Evolutionary conservation across 331 rosid species (phyloP), one percentile per base, ranked within the genome.

Genomic region (Quercus lobata): DNA sequence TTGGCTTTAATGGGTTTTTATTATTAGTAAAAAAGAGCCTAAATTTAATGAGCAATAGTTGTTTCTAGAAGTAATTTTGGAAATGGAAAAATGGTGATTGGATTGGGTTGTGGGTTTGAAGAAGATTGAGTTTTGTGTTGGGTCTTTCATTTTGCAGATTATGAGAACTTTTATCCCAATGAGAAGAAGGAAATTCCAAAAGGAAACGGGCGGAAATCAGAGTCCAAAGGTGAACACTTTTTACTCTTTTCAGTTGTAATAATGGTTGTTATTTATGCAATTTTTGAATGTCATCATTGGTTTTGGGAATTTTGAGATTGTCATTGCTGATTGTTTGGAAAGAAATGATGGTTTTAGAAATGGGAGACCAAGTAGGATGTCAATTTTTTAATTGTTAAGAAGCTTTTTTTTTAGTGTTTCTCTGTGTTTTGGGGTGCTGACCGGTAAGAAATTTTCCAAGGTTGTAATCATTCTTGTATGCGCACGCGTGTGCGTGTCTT

Each of bases 111-210:
- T 58, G 66, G 30, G 32, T 58, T 10, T 58, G 3, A 12, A 24
- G 17, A 49, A 46, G 32, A 37, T 75, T 73, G 80, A 66, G 56
- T 32, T 49, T 29, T 76, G 63, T 76, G 2, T 78, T 78, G 70
- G 54, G 54, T 49, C 69, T 75, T 35, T 11, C 61, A 25, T 60
- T 76, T 52, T 75, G 83, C 91, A 95, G 98, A 90, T 76, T 95
- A 86, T 84, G 93, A 95, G 84, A 88, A 87, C 81, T 94, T 79
- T 58, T 89, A 84, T 74, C 98, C 98, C 19, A 92, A 94, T 82
- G 93, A 79, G 49, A 92, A 94, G 91, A 92, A 94, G 86, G 97
- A 90, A 73, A 46, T 65, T 73, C 94, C 97, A 1, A 92, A 94
- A 72, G 96, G 89, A 44, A 17, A 86, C 15, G 96, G 83, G 27